Conservation (phyloP, 2,329 filamentous ascomycete genomes). For the Xylogone sp. region DNA sequence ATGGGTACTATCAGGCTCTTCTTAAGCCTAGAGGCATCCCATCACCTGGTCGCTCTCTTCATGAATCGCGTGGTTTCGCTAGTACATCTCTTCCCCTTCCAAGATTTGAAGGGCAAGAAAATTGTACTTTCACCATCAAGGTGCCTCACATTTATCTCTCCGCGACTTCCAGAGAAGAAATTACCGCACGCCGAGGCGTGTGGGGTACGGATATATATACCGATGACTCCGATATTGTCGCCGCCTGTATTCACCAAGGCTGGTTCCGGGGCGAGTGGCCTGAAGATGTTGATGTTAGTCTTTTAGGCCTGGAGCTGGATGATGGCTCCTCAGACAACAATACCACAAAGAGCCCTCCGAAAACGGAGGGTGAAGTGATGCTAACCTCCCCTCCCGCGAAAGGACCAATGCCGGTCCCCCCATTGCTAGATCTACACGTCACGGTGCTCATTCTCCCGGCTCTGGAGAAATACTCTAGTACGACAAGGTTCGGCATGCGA, state of each 20-base stretch:
- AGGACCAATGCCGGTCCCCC: slow-evolving; percentile 60
- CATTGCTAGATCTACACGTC: slow-evolving; percentile 78
- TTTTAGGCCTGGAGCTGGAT: slow-evolving; percentile 56
- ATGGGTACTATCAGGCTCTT: slow-evolving; percentile 72
- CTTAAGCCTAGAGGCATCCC: slow-evolving; percentile 48
- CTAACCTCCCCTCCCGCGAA: slow-evolving; percentile 51
- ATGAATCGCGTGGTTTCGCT: slow-evolving; percentile 44
- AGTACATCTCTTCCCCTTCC: slow-evolving; percentile 70
- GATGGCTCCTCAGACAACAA: slow-evolving; percentile 10
- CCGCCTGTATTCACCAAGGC: slow-evolving; percentile 87
- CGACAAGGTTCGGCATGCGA: slow-evolving; percentile 74
- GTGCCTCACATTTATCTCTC: slow-evolving; percentile 77
- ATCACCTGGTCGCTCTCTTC: slow-evolving; percentile 14
- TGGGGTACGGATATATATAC: slow-evolving; percentile 97
- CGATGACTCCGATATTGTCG: slow-evolving; percentile 90
- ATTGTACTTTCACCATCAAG: slow-evolving; percentile 86
- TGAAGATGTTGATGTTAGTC: slow-evolving; percentile 66
- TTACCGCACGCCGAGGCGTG: slow-evolving; percentile 73
- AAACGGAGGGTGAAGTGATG: slow-evolving; percentile 27
- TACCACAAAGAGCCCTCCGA: slow-evolving; percentile 3
- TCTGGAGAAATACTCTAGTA: slow-evolving; percentile 71
- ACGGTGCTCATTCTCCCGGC: slow-evolving; percentile 79
- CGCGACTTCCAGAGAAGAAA: slow-evolving; percentile 69
- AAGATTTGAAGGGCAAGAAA: slow-evolving; percentile 66
- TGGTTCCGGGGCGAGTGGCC: slow-evolving; percentile 90